Base-by-base conservation (phyloP, 2,329 filamentous ascomycete genomes). In the Coniochaeta ligniaria region DNA sequence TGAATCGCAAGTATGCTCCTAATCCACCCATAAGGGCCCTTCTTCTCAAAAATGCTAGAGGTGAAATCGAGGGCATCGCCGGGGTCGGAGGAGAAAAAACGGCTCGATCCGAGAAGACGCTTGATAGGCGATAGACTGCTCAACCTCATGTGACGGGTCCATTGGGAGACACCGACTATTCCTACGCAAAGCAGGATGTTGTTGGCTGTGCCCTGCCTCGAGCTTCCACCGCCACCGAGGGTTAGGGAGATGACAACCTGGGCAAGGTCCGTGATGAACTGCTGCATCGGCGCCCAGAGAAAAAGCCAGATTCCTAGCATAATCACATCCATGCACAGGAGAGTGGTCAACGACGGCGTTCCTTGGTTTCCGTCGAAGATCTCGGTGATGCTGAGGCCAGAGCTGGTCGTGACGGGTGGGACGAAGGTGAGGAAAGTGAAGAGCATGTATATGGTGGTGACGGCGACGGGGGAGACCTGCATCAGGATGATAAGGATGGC, bases 401-500 rank as follows among this genome's bases (percentile, higher is more conserved):
- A 87, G 70, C 89, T 89, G 59, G 88, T 88, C 62, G 88, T 91
- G 65, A 89, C 85, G 20, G 92, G 90, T 54, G 92, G 91, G 64
- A 96, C 92, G 72, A 97, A 96, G 56, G 93, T 97, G 71, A 97
- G 83, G 65, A 92, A 88, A 66, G 94, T 92, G 76, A 97, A 98
- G 66, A 96, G 84, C 71, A 92, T 88, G 75, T 97, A 96, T 69
- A 96, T 91, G 73, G 92, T 82, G 65, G 92, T 94, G 69, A 97
- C 83, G 61, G 94, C 87, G 69, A 94, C 88, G 24, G 93, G 91
- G 33, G 94, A 93, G 11, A 97, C 86, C 72, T 96, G 93, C 75
- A 97, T 90, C 66, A 98, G 85, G 69, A 97, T 90, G 76, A 97
- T 96, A 73, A 98, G 86, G 70, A 98, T 96, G 72, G 94, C 92